Evolutionary conservation across 768 basidiomycete genomes (phyloP).

Genomic region (Agrocybe praecox): DNA sequence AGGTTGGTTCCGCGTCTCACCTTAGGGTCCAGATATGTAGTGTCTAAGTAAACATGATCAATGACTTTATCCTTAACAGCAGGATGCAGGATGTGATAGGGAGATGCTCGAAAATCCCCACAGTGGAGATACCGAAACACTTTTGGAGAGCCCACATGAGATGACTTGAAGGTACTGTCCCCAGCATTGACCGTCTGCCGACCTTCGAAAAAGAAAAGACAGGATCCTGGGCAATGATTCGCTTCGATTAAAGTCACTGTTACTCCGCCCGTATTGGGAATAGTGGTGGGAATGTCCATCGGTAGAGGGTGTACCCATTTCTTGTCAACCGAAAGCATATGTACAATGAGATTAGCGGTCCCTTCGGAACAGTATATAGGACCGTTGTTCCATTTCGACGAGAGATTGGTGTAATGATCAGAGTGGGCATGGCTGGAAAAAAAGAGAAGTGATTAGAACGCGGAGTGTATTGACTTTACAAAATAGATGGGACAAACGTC

Average conservation of each 20-base stretch:
- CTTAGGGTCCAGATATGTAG: slow-evolving; percentile 93
- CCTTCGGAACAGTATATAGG: slow-evolving; percentile 96
- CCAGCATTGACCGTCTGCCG: slow-evolving; percentile 88
- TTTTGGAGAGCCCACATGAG: slow-evolving; percentile 66
- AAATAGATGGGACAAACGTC: slow-evolving; percentile 52
- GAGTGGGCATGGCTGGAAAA: slow-evolving; percentile 94
- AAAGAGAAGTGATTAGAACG: slow-evolving; percentile 9
- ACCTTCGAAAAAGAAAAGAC: slow-evolving; percentile 93
- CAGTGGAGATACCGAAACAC: slow-evolving; percentile 93
- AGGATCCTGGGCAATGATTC: slow-evolving; percentile 97
- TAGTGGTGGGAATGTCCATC: slow-evolving; percentile 69
- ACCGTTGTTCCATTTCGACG: slow-evolving; percentile 85
- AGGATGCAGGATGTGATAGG: slow-evolving; percentile 84
- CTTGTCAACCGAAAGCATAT: slow-evolving; percentile 87
- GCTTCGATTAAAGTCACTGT: slow-evolving; percentile 94
- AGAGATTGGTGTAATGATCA: slow-evolving; percentile 93
- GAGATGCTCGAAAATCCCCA: slow-evolving; percentile 91
- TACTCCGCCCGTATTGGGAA: slow-evolving; percentile 86
- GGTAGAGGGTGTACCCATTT: slow-evolving; percentile 91
- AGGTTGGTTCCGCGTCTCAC: slow-evolving; percentile 28
- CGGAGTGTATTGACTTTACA: not conserved
- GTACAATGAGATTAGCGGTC: slow-evolving; percentile 89
- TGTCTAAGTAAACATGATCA: slow-evolving; percentile 92
- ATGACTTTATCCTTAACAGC: slow-evolving; percentile 78
- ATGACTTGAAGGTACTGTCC: slow-evolving; percentile 74